A percentile compares a stretch with the other conserved stretches of the same genome.
These are phyloP conservation scores for Euclidium syriacum DNA, from an alignment of 345 rosid genomes.

Conservation along the genomic window DNA sequence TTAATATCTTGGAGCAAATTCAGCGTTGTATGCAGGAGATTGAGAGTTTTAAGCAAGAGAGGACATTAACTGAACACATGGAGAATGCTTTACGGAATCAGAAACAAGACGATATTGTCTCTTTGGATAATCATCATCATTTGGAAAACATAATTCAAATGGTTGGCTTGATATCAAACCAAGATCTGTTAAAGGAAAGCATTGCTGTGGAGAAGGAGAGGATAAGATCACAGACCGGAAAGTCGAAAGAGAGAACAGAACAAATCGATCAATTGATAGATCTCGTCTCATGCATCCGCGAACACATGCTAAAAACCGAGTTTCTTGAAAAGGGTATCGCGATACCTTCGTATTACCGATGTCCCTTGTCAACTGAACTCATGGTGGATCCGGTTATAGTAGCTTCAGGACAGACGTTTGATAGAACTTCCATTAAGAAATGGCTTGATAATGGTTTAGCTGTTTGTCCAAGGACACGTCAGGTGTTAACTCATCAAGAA, in stretches of 20 bases:
- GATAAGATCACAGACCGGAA: slow-evolving; percentile 33
- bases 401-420: slow-evolving; percentile 95
- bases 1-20: slow-evolving; percentile 29
- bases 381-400: slow-evolving; percentile 92
- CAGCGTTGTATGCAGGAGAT: slow-evolving; percentile 70
- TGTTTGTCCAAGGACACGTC: slow-evolving; percentile 85
- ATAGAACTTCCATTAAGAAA: slow-evolving; percentile 75
- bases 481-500: slow-evolving; percentile 58
- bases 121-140: slow-evolving; percentile 46
- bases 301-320: slow-evolving; percentile 56
- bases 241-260: slow-evolving; percentile 34
- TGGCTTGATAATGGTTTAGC: slow-evolving; percentile 78
- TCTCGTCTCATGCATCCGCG: slow-evolving; percentile 59
- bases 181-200: slow-evolving; percentile 72
- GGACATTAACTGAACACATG: slow-evolving; percentile 37
- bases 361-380: slow-evolving; percentile 85
- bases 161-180: slow-evolving; percentile 53
- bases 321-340: slow-evolving; percentile 50
- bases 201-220: slow-evolving; percentile 81
- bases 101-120: slow-evolving; percentile 41
- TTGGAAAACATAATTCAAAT: slow-evolving; percentile 45
- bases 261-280: slow-evolving; percentile 45
- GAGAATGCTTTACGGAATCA: slow-evolving; percentile 45
- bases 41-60: slow-evolving; percentile 40
- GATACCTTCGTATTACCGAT: slow-evolving; percentile 73